Percentiles rank a stretch among this genome's conserved stretches.
These are phyloP conservation scores for Gyromitra esculenta DNA, from an alignment of 2,329 filamentous ascomycete species.

Conservation along the genomic window DNA sequence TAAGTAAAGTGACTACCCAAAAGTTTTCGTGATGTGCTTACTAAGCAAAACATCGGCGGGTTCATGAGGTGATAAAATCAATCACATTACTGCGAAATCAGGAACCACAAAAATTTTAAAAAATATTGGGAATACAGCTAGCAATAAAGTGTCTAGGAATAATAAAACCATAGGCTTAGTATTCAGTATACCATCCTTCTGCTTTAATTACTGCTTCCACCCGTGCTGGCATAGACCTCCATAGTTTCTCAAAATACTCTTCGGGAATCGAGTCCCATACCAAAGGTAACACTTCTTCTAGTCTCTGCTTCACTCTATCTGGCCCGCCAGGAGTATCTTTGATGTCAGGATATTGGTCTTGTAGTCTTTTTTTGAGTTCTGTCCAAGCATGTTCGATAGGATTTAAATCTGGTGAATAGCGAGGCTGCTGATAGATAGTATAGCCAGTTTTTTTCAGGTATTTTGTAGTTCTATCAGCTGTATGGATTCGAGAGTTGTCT, in stretches of 20 bases:
- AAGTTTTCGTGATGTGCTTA: conserved; percentile 4
- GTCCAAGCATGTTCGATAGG: conserved; percentile 49
- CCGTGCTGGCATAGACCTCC: conserved; percentile 33
- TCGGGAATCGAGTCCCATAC: conserved; percentile 31
- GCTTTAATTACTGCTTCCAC: conserved; percentile 47
- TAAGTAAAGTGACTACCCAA: neutral
- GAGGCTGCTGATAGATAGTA: conserved; percentile 6
- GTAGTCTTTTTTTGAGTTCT: conserved; percentile 33
- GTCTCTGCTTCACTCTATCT: conserved; percentile 22
- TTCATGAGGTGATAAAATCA: neutral
- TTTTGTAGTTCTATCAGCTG: conserved; percentile 32
- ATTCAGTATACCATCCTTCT: conserved; percentile 50
- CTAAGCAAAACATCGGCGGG: neutral
- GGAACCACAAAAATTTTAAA: conserved; percentile 4
- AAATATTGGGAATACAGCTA: neutral
- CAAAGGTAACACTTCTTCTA: conserved; percentile 28
- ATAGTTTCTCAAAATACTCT: conserved; percentile 41
- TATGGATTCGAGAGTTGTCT: conserved; percentile 54
- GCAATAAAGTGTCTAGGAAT: neutral
- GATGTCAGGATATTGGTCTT: conserved; percentile 36
- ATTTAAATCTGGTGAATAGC: conserved; percentile 49
- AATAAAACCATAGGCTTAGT: conserved; percentile 29
- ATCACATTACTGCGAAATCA: neutral
- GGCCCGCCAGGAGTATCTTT: conserved; percentile 1
- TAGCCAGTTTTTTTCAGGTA: conserved; percentile 45